phyloP scores from a whole-genome alignment of 371 early-diverging fungal genomes.

The Mortierella sp. region DNA sequence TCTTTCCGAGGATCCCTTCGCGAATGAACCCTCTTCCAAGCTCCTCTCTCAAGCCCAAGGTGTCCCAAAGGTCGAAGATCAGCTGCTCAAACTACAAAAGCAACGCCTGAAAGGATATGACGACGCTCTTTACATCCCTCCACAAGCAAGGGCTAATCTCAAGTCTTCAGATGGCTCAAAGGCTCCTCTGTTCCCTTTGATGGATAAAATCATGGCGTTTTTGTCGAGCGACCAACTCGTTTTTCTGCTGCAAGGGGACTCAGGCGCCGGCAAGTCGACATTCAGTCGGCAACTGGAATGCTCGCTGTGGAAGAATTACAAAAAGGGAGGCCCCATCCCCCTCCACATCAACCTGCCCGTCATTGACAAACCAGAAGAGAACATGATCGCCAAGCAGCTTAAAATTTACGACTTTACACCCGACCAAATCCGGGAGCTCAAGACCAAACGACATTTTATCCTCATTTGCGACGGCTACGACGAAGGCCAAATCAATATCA shows the following conservation, averaged over 20 bases:
- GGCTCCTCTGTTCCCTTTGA: not conserved
- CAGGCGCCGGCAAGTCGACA: constrained; percentile 24
- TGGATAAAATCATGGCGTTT: constrained; percentile 2
- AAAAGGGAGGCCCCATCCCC: constrained; percentile 14
- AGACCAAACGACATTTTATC: constrained; percentile 2
- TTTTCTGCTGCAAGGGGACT: constrained; percentile 15
- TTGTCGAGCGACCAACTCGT: not conserved
- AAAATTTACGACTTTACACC: constrained; percentile 5
- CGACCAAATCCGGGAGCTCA: constrained; percentile 16
- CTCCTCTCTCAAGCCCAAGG: not conserved
- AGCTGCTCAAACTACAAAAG: not conserved
- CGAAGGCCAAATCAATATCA: constrained; percentile 1
- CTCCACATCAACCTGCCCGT: constrained; percentile 13
- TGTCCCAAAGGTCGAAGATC: not conserved
- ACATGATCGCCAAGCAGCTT: constrained; percentile 18
- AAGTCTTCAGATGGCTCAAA: not conserved
- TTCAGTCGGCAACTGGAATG: constrained; percentile 11
- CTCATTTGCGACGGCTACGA: constrained; percentile 34
- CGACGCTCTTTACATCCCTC: not conserved
- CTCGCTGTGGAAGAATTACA: constrained; percentile 14
- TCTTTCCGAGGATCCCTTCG: not conserved
- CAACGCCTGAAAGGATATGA: not conserved
- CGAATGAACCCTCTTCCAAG: not conserved
- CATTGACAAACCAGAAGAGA: constrained; percentile 11
- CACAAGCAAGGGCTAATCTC: constrained; percentile 9